These are phyloP conservation scores for Castanea mollissima DNA, from an alignment of 306 rosid genomes.

Conservation along the genomic window DNA sequence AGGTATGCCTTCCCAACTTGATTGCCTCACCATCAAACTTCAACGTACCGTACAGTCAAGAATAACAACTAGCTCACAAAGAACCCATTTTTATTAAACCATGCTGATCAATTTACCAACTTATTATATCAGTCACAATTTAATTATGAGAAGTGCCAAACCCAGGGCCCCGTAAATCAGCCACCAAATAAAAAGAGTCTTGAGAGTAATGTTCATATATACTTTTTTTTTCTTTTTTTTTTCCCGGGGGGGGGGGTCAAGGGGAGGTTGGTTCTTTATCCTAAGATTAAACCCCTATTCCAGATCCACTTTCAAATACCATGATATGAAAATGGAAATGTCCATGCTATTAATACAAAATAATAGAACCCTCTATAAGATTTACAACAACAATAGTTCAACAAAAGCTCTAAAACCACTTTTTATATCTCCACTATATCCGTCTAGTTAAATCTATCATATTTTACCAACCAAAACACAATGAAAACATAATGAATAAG, in stretches of 20 bases:
- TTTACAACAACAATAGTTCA: neutral
- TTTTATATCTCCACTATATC: neutral
- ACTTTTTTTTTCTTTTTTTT: too few relatives aligned
- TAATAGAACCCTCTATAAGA: neutral
- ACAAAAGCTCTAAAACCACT: neutral
- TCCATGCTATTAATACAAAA: neutral
- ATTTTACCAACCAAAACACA: neutral
- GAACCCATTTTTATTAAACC: neutral
- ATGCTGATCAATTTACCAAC: neutral
- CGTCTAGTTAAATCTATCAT: neutral
- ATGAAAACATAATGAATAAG: neutral
- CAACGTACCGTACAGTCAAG: neutral
- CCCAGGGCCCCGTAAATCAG: neutral
- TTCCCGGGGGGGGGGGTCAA: too few relatives aligned
- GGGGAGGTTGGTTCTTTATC: neutral
- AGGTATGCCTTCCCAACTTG: neutral
- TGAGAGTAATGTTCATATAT: neutral
- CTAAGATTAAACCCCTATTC: neutral
- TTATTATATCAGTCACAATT: neutral
- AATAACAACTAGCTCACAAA: neutral
- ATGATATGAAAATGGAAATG: neutral
- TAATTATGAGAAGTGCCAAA: neutral
- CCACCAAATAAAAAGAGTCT: neutral
- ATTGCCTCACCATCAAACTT: neutral
- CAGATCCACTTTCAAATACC: neutral